These are phyloP conservation scores for Ustilago hordei DNA, from an alignment of 1,284 basidiomycete genomes.

Conservation along the genomic window DNA sequence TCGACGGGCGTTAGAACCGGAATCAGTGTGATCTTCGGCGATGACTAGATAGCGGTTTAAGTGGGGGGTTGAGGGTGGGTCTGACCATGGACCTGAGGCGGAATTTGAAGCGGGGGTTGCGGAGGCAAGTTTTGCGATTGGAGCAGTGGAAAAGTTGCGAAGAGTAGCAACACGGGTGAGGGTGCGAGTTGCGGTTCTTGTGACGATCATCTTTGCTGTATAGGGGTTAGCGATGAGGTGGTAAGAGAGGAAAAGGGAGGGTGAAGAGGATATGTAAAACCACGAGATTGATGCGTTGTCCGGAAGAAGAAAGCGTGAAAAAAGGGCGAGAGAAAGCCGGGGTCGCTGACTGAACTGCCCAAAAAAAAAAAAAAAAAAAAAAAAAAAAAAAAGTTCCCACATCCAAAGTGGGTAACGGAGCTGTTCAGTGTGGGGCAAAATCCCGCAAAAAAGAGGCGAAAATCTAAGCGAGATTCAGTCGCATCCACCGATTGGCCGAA, in stretches of 20 bases:
- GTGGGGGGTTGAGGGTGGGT: constrained; percentile 19
- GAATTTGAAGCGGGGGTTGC: background rate
- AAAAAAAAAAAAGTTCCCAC: background rate
- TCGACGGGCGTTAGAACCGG: constrained; percentile 48
- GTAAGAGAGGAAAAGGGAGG: background rate
- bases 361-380: no score
- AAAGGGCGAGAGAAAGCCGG: constrained; percentile 3
- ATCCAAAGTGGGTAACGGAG: background rate
- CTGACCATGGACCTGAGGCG: constrained; percentile 41
- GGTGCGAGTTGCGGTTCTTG: constrained; percentile 1
- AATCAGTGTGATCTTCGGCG: constrained; percentile 47
- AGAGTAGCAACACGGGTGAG: background rate
- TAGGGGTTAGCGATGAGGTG: background rate
- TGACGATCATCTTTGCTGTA: constrained; percentile 18
- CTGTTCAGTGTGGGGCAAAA: constrained; percentile 13
- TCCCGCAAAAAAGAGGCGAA: background rate
- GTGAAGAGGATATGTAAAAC: background rate
- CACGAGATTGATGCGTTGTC: background rate
- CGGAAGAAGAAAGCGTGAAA: background rate
- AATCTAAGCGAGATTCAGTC: constrained; percentile 17
- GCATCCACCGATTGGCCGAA: constrained; percentile 19
- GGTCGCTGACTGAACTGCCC: constrained; percentile 15
- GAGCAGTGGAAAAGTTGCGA: constrained; percentile 14
- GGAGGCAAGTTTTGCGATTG: constrained; percentile 13
- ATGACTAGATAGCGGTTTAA: constrained; percentile 58